Base-by-base conservation (phyloP, 306 rosid genomes). In the Pterocarpus santalinus region DNA sequence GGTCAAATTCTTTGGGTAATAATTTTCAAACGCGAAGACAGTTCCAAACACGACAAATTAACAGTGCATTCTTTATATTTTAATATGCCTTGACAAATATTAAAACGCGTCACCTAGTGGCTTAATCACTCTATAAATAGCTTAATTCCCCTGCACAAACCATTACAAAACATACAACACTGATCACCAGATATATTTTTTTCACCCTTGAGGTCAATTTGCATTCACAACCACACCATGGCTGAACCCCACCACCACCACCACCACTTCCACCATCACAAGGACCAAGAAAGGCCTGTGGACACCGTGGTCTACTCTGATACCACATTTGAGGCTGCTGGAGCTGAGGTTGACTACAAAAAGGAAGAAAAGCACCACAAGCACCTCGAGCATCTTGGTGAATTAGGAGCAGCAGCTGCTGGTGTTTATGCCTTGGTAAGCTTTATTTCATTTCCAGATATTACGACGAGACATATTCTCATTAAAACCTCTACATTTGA, bases 301-400 rank as follows among this genome's bases (percentile, higher is more conserved):
- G 76, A 52, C 8, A 4, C 52, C 3, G 53, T 22, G 1, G 58
- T 44, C 73, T 43, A 68, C 73, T 44, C 57, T 35, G 39, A 28
- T 5, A 51, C 56, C 60, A 75, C 80, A 36, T 32, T 63, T 46
- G 62, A 46, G 15, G 80, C 22, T 10, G 34, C 75, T 0, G 75
- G 17, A 28, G 4, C 52, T 17, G 81, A 65, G 55, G 56, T 36
- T 77, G 76, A 79, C 15, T 69, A 79, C 52, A 57, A 5, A 34
- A 79, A 79, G 76, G 82, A 79, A 44, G 82, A 79, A 60, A 79
- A 79, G 22, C 70, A 69, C 76, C 82, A 69, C 76, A 79, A 79
- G 32, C 51, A 58, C 71, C 36, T 79, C 2, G 77, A 69, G 14
- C 82, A 79, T 2, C 70, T 79, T 34, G 70, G 70, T 43, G 57